phyloP scores from a whole-genome alignment of 2,329 filamentous ascomycete genomes.

The Ceratocystis eucalypticola region DNA sequence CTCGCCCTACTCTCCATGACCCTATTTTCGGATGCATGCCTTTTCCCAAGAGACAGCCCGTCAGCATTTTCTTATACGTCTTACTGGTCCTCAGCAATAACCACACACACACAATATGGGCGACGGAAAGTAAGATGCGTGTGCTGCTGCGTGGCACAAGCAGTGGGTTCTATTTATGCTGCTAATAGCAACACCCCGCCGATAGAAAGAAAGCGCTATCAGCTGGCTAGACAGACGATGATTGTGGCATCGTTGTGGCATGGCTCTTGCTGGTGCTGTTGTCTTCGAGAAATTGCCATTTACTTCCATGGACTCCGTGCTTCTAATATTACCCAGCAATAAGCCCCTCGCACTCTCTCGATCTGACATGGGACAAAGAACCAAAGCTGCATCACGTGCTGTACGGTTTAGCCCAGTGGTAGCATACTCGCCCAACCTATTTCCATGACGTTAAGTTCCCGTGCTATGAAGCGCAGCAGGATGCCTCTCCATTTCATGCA shows the following conservation, averaged over 20 bases:
- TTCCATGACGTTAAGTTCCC: no score
- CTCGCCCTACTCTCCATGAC: no score
- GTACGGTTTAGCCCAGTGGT: not conserved
- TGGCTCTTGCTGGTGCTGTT: not conserved
- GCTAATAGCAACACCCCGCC: not conserved
- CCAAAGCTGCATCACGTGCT: not conserved
- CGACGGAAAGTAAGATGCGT: no score
- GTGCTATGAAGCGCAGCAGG: no score
- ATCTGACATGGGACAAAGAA: not conserved
- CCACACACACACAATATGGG: not conserved
- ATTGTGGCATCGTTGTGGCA: not conserved
- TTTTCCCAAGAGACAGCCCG: no score
- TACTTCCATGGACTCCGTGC: not conserved
- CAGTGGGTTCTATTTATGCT: not conserved
- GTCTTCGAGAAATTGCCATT: not conserved
- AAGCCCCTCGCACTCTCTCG: not conserved
- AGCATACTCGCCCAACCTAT: no score
- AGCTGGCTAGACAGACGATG: not conserved
- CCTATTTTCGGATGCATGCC: no score
- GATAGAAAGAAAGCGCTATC: not conserved
- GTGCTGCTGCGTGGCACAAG: no score
- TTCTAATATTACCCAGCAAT: not conserved
- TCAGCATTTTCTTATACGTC: not conserved
- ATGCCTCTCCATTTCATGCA: no score
- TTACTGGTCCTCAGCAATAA: not conserved